These are phyloP conservation scores for Salix caprea DNA, from an alignment of 345 rosid genomes.

Conservation along the genomic window DNA sequence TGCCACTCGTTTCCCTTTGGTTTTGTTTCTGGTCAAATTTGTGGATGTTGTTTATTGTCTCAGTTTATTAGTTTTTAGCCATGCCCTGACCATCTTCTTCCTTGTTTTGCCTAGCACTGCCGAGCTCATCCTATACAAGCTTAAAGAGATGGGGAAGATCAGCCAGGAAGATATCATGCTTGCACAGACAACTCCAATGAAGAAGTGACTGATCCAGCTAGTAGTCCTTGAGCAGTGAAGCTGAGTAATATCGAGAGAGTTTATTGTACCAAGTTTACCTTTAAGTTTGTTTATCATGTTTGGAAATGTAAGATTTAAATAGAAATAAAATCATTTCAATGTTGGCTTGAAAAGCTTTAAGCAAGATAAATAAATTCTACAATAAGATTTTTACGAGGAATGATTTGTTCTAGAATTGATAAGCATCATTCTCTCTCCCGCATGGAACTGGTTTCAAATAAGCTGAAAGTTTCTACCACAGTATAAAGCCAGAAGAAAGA, in stretches of 20 bases:
- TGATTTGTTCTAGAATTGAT: no score
- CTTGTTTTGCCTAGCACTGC: slow-evolving; percentile 39
- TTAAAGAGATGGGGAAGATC: slow-evolving; percentile 87
- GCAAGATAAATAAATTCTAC: no score
- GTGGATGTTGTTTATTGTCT: not conserved
- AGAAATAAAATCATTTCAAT: no score
- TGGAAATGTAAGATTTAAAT: no score
- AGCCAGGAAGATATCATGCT: slow-evolving; percentile 49
- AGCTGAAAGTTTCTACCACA: no score
- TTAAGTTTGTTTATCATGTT: not conserved
- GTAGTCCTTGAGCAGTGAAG: not conserved
- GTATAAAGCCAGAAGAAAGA: not conserved
- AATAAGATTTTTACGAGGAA: no score
- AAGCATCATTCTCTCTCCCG: no score
- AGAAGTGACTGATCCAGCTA: slow-evolving; percentile 5
- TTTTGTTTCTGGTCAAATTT: not conserved
- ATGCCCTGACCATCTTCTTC: not conserved
- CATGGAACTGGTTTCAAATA: no score
- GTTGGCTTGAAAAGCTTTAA: no score
- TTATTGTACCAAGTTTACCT: not conserved
- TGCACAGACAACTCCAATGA: slow-evolving; percentile 28
- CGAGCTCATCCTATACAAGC: slow-evolving; percentile 64
- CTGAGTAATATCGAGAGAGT: not conserved
- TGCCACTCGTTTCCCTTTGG: not conserved
- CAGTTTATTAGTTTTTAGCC: not conserved